Percentiles rank a stretch among this genome's conserved stretches.
Conservation (phyloP, 305 asterid genomes). For the Petunia hybrid region DNA sequence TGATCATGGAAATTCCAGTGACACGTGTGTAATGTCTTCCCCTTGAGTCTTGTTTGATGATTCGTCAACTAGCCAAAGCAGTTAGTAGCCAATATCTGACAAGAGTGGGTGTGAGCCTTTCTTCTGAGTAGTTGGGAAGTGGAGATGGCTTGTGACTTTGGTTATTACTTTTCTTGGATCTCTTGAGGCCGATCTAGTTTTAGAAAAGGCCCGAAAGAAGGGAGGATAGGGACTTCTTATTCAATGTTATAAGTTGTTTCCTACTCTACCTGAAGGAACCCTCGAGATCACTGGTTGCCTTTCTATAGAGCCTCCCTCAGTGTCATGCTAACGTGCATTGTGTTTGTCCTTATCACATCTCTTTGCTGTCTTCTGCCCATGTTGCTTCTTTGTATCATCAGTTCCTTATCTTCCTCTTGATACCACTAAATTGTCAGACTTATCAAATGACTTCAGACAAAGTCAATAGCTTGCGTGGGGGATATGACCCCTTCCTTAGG, state of each 20-base stretch:
- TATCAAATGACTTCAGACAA: not conserved
- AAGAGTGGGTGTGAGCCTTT: not conserved
- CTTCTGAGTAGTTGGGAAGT: not conserved
- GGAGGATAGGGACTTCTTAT: not conserved
- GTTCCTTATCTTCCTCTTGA: not conserved
- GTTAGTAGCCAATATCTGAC: not conserved
- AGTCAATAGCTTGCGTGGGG: not conserved
- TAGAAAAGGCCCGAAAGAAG: not conserved
- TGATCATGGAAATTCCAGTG: not conserved
- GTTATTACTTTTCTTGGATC: not conserved
- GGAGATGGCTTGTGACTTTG: not conserved
- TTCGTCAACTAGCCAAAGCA: not conserved
- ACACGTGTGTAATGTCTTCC: not conserved
- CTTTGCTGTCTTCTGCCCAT: not conserved
- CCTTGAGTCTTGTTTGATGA: not conserved
- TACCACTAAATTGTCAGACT: not conserved
- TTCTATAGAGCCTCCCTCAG: not conserved
- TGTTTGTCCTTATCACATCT: not conserved
- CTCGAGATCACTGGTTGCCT: not conserved
- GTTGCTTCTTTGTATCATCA: slow-evolving; percentile 3
- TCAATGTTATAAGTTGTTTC: not conserved
- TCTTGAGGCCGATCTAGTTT: not conserved
- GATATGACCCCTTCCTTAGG: not conserved
- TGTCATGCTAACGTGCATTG: not conserved
- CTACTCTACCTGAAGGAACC: not conserved